Evolutionary conservation across 2,329 filamentous ascomycete genomes (phyloP), one percentile per base, ranked within the genome.

Genomic region (Botrytis porri): DNA sequence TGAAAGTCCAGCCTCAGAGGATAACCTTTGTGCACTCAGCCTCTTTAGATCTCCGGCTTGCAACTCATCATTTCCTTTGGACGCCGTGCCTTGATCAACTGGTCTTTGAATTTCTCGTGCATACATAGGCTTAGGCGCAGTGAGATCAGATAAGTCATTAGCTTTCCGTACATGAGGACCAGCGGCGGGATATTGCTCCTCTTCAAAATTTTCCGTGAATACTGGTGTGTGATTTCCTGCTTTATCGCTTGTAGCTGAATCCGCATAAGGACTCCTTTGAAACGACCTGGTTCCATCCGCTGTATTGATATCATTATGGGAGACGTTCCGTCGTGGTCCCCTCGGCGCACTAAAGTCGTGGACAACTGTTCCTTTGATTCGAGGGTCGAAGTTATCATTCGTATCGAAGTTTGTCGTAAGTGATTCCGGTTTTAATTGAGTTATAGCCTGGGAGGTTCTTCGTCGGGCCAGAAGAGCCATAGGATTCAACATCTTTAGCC

Each of bases 341-440:
- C 88, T 83, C 1, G 89, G 89, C 0, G 87, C 88, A 77, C 88
- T 91, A 77, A 90, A 92, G 80, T 89, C 90, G 79, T 92, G 90
- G 67, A 91, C 86, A 64, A 85, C 84, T 12, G 87, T 92, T 66
- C 88, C 90, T 77, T 85, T 86, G 75, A 92, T 92, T 16, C 88
- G 85, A 29, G 89, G 89, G 77, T 91, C 89, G 76, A 90, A 90
- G 79, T 35, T 82, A 81, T 63, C 82, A 76, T 41, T 85, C 77
- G 65, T 75, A 69, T 69, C 77, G 35, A 73, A 76, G 73, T 72
- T 76, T 74, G 70, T 73, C 69, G 74, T 75, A 37, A 78, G 74
- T 41, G 78, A 75, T 69, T 79, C 76, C 62, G 78, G 75, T 9
- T 77, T 73, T 41, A 79, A 70, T 64, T 80, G 77, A 43, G 74